Evolutionary conservation across 2,329 filamentous ascomycete genomes (phyloP).

Genomic region (Clonostachys sp.): DNA sequence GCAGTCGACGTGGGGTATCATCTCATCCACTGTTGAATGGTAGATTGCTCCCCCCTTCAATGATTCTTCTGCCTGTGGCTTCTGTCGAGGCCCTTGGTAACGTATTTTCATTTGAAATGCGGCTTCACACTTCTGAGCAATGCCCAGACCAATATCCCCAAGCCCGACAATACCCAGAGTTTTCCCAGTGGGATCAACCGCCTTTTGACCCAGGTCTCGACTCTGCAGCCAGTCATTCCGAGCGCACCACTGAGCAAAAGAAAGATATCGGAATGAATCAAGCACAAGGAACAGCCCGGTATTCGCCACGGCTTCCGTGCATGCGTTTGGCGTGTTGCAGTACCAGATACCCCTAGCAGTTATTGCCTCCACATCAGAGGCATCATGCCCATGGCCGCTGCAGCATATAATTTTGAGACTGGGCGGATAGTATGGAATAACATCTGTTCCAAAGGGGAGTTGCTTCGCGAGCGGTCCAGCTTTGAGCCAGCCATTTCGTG

Average conservation of each 20-base stretch:
- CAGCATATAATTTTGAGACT: conserved; percentile 9
- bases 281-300: conserved; percentile 29
- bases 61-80: conserved; percentile 14
- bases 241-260: conserved; percentile 25
- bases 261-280: conserved; percentile 35
- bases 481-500: conserved; percentile 9
- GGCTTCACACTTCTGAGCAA: conserved; percentile 4
- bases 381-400: conserved; percentile 8
- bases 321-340: conserved; percentile 47
- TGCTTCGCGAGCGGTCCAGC: conserved; percentile 7
- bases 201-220: conserved; percentile 14
- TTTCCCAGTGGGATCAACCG: conserved; percentile 29
- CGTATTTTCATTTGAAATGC: conserved; percentile 32
- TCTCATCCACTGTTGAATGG: conserved; percentile 22
- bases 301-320: conserved; percentile 43
- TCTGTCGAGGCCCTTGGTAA: conserved; percentile 30
- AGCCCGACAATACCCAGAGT: conserved; percentile 39
- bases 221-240: conserved; percentile 26
- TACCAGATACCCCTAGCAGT: conserved; percentile 39
- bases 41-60: conserved; percentile 27
- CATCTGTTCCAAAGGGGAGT: conserved; percentile 6
- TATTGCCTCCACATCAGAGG: conserved; percentile 32
- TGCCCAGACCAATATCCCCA: conserved; percentile 28
- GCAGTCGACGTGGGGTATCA: conserved; percentile 31
- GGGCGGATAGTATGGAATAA: conserved; percentile 7